These are phyloP conservation scores for Pleurostoma richardsiae DNA, from an alignment of 2,329 filamentous ascomycete genomes.

Conservation along the genomic window DNA sequence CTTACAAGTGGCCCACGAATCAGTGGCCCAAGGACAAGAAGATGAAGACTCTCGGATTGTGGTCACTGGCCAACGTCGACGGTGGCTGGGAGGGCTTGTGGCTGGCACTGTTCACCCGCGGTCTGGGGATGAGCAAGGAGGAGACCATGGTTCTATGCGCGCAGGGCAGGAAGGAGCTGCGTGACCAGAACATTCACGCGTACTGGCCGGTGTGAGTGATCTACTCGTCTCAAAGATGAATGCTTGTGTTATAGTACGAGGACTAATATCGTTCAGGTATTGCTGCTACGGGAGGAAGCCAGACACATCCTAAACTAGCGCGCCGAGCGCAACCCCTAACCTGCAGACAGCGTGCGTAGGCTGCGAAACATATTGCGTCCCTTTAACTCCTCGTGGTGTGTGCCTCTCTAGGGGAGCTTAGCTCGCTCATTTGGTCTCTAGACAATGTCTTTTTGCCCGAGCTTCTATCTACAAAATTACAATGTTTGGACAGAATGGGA, in stretches of 20 bases:
- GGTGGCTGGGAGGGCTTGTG: constrained; percentile 21
- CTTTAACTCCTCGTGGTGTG: too few species aligned
- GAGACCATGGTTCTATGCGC: constrained; percentile 15
- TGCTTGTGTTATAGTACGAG: neutral
- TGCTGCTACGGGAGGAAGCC: neutral
- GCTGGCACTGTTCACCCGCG: constrained; percentile 20
- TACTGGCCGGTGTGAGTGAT: constrained; percentile 17
- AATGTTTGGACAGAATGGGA: too few species aligned
- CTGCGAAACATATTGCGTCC: too few species aligned
- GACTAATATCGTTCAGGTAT: neutral
- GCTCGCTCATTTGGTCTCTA: too few species aligned
- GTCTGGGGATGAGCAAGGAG: constrained; percentile 17
- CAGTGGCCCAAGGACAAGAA: constrained; percentile 20
- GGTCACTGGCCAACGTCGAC: constrained; percentile 17
- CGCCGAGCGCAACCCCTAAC: too few species aligned
- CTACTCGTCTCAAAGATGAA: too few species aligned
- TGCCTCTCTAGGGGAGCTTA: too few species aligned
- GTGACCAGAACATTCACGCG: constrained; percentile 14
- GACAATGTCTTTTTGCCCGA: too few species aligned
- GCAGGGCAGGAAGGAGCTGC: constrained; percentile 12
- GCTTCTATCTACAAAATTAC: too few species aligned
- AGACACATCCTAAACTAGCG: too few species aligned
- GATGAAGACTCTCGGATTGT: constrained; percentile 20
- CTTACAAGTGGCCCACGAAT: constrained; percentile 19
- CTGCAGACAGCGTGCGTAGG: too few species aligned